Evolutionary conservation across 305 asterid genomes (phyloP).

Genomic region (Nicotiana rustica): DNA sequence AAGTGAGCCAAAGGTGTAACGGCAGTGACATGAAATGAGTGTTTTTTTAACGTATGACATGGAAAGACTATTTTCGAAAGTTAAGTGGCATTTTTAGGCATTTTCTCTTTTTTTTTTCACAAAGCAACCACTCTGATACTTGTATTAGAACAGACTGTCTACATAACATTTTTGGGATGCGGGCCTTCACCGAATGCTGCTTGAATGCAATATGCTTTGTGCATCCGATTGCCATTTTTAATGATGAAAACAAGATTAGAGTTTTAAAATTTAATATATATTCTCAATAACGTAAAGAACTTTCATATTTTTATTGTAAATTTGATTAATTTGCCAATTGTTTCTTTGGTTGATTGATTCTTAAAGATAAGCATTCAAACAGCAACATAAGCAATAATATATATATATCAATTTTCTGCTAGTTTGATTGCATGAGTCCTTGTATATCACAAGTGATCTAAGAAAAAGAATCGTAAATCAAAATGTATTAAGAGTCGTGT

Average conservation of each 20-base stretch:
- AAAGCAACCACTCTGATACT: too few relatives aligned
- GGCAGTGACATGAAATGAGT: too few relatives aligned
- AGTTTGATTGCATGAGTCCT: neutral
- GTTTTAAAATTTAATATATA: neutral
- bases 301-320: neutral
- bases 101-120: too few relatives aligned
- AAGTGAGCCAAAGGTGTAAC: too few relatives aligned
- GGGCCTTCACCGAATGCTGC: too few relatives aligned
- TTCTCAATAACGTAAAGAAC: conserved; percentile 19
- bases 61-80: too few relatives aligned
- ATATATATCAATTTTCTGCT: neutral
- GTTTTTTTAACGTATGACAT: too few relatives aligned
- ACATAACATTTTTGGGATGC: too few relatives aligned
- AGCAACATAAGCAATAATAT: neutral
- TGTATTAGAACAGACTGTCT: too few relatives aligned
- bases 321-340: neutral
- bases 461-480: neutral
- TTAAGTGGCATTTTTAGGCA: too few relatives aligned
- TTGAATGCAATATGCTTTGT: too few relatives aligned
- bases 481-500: neutral
- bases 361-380: neutral
- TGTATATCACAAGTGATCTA: neutral
- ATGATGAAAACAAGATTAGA: neutral
- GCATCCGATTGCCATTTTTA: too few relatives aligned
- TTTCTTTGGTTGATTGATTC: neutral